These are phyloP conservation scores for Blastobotrys mokoenaii DNA, from an alignment of 805 yeast species.

Conservation along the genomic window DNA sequence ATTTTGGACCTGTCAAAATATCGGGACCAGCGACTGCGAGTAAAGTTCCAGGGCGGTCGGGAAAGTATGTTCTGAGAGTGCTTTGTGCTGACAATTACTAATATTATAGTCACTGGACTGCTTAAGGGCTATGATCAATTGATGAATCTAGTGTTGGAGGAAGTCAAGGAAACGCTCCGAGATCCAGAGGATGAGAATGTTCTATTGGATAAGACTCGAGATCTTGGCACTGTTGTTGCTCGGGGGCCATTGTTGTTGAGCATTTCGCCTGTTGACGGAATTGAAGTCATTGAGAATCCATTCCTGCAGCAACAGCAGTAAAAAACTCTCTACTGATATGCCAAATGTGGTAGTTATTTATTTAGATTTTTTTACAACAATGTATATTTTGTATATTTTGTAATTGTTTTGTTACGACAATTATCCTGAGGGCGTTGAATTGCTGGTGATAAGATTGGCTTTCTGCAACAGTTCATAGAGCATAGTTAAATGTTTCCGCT, in stretches of 20 bases:
- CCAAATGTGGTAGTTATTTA: not conserved
- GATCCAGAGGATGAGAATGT: conserved; percentile 57
- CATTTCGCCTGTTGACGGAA: conserved; percentile 62
- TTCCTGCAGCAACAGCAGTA: conserved; percentile 31
- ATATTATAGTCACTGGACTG: conserved; percentile 47
- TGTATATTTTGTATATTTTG: no score
- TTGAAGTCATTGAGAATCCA: conserved; percentile 64
- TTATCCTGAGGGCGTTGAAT: not conserved
- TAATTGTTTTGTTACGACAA: no score
- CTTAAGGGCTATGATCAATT: conserved; percentile 92
- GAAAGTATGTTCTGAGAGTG: conserved; percentile 26
- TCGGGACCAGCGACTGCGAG: conserved; percentile 62
- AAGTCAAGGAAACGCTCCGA: conserved; percentile 55
- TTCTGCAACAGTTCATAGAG: no score
- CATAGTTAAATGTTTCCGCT: no score
- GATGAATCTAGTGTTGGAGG: conserved; percentile 70
- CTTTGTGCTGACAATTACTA: not conserved
- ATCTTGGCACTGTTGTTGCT: conserved; percentile 70
- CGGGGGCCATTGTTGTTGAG: conserved; percentile 77
- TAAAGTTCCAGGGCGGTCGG: conserved; percentile 81
- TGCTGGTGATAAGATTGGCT: not conserved
- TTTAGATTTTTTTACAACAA: no score
- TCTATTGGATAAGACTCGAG: conserved; percentile 51
- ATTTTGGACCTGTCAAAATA: conserved; percentile 73
- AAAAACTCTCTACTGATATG: no score